phyloP scores from a whole-genome alignment of 306 rosid genomes.

The Rubus parviflorus region DNA sequence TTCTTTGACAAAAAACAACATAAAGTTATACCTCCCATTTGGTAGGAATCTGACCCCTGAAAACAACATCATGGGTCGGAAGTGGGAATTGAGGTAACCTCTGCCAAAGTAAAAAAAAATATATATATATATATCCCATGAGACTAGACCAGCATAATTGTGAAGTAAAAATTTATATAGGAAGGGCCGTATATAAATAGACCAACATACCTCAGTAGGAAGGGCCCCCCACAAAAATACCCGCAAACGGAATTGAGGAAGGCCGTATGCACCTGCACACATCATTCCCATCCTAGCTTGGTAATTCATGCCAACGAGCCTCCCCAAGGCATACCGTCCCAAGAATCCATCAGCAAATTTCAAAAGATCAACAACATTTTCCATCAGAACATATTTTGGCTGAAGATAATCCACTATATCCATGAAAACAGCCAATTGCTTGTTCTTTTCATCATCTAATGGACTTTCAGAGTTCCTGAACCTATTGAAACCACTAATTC shows the following conservation, averaged over 20 bases:
- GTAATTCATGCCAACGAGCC: constrained; percentile 68
- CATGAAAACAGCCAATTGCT: constrained; percentile 62
- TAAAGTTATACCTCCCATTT: constrained; percentile 62
- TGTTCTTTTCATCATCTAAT: constrained; percentile 56
- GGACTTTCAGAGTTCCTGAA: constrained; percentile 53
- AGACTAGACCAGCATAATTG: neutral
- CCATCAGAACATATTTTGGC: constrained; percentile 78
- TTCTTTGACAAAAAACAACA: too few relatives aligned
- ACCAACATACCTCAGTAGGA: constrained; percentile 42
- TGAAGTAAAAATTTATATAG: neutral
- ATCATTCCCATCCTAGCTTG: constrained; percentile 80
- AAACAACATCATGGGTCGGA: constrained; percentile 76
- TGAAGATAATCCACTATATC: constrained; percentile 54
- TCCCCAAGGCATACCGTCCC: constrained; percentile 81
- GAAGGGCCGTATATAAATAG: neutral
- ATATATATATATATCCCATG: neutral
- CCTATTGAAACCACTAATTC: constrained; percentile 82
- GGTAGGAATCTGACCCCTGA: constrained; percentile 62
- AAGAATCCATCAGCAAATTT: constrained; percentile 65
- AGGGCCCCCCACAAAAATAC: constrained; percentile 83
- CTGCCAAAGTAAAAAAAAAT: constrained; percentile 34
- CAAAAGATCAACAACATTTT: constrained; percentile 72
- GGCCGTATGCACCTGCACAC: constrained; percentile 85
- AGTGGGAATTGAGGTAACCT: constrained; percentile 75
- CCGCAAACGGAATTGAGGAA: constrained; percentile 86